These are phyloP conservation scores for Boletus subluridellus DNA, from an alignment of 1,284 basidiomycete species.

Conservation along the genomic window DNA sequence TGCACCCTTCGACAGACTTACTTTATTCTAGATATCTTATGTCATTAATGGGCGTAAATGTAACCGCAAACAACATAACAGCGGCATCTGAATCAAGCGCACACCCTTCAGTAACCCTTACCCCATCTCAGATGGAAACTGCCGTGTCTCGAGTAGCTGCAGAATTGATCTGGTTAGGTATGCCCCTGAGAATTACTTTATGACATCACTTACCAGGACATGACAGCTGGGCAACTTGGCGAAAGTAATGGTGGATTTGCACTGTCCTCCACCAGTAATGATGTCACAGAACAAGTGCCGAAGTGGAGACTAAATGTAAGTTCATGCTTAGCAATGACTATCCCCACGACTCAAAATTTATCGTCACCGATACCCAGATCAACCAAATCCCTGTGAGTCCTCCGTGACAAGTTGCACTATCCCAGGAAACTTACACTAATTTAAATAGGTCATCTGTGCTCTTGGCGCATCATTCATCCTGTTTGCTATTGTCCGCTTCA, in stretches of 20 bases:
- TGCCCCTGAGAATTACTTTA: not conserved
- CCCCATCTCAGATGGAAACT: not conserved
- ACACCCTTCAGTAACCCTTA: not conserved
- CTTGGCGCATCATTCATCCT: not conserved
- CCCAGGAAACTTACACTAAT: not conserved
- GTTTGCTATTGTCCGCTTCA: not conserved
- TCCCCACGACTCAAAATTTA: not conserved
- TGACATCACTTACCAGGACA: not conserved
- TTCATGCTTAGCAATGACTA: too few species aligned
- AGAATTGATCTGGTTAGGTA: not conserved
- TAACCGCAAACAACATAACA: too few species aligned
- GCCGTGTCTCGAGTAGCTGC: not conserved
- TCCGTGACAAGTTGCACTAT: too few species aligned
- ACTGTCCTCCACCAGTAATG: too few species aligned
- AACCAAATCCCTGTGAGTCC: too few species aligned
- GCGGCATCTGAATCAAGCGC: not conserved
- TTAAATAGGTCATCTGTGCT: not conserved
- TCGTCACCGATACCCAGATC: not conserved
- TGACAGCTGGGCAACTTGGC: not conserved
- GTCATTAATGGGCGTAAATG: not conserved
- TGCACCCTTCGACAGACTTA: too few species aligned
- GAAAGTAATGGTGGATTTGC: not conserved
- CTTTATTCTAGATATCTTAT: not conserved
- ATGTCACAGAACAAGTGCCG: too few species aligned
- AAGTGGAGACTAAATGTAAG: not conserved